Percentiles rank a stretch among this genome's conserved stretches.
phyloP scores from a whole-genome alignment of 768 basidiomycete species.

The Amanita rimosa region DNA sequence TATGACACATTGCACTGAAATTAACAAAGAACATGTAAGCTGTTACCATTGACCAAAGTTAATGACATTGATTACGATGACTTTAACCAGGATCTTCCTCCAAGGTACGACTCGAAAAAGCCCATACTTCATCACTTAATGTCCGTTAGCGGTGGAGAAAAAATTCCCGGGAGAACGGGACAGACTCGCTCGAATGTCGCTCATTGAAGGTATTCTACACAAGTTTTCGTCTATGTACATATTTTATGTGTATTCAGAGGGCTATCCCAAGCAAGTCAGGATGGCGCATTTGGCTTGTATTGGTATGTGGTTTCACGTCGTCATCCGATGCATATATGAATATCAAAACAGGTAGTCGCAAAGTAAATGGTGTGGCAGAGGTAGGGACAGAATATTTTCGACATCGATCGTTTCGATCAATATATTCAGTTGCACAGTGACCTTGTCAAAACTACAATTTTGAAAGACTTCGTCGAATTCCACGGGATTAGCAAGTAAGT shows the following conservation, averaged over 20 bases:
- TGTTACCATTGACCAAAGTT: not conserved
- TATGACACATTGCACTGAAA: not conserved
- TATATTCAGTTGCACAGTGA: slow-evolving; percentile 65
- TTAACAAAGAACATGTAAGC: slow-evolving; percentile 37
- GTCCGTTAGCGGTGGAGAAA: slow-evolving; percentile 60
- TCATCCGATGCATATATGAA: not conserved
- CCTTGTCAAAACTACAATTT: slow-evolving; percentile 71
- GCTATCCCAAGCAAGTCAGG: slow-evolving; percentile 72
- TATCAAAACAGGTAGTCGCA: slow-evolving; percentile 45
- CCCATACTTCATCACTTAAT: not conserved
- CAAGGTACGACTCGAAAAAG: slow-evolving; percentile 34
- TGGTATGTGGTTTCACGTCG: slow-evolving; percentile 20
- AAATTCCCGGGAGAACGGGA: slow-evolving; percentile 85
- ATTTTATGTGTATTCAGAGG: slow-evolving; percentile 40
- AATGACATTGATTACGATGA: not conserved
- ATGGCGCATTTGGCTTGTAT: slow-evolving; percentile 92
- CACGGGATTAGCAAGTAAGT: slow-evolving; percentile 75
- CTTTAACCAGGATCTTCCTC: slow-evolving; percentile 41
- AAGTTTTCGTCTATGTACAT: not conserved
- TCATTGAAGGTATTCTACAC: slow-evolving; percentile 64
- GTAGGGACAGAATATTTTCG: slow-evolving; percentile 18
- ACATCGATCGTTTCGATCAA: not conserved
- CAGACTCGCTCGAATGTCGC: slow-evolving; percentile 71
- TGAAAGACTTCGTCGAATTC: slow-evolving; percentile 91
- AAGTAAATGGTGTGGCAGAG: slow-evolving; percentile 95